Evolutionary conservation across 257 asterid species (phyloP).

Genomic region (Asclepias syriaca): DNA sequence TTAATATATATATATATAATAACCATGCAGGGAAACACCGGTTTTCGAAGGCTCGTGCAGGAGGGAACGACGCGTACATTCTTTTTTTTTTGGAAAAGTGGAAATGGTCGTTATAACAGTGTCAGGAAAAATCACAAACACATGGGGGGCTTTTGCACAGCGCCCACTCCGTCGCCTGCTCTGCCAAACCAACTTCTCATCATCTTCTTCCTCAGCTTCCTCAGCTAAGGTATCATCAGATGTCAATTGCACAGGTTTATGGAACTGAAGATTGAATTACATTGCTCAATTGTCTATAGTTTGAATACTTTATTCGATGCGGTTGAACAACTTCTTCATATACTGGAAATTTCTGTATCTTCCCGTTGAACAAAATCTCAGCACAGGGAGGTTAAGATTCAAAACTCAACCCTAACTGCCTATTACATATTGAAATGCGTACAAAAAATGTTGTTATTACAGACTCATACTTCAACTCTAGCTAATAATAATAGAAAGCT

Average conservation of each 20-base stretch:
- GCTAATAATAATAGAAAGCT: no score
- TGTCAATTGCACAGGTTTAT: not conserved
- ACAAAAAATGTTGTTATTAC: no score
- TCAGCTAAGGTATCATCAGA: slow-evolving; percentile 12
- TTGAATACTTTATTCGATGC: not conserved
- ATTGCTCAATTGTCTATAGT: not conserved
- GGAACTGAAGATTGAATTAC: not conserved
- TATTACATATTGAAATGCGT: no score
- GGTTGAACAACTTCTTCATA: not conserved
- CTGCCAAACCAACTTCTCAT: slow-evolving; percentile 12
- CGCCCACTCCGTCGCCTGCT: slow-evolving; percentile 15
- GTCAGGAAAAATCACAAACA: slow-evolving; percentile 15
- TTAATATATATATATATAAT: no score
- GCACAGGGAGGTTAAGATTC: no score
- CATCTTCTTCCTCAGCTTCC: slow-evolving; percentile 1
- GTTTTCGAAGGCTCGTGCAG: not conserved
- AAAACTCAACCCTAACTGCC: no score
- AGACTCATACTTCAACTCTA: no score
- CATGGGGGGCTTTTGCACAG: slow-evolving; percentile 11
- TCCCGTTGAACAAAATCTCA: no score
- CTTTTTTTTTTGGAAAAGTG: not conserved
- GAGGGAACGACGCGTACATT: not conserved
- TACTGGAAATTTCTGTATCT: no score
- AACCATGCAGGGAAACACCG: no score
- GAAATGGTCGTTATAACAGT: not conserved